phyloP scores from a whole-genome alignment of 1,284 basidiomycete genomes.

The Exobasidium rhododendri region DNA sequence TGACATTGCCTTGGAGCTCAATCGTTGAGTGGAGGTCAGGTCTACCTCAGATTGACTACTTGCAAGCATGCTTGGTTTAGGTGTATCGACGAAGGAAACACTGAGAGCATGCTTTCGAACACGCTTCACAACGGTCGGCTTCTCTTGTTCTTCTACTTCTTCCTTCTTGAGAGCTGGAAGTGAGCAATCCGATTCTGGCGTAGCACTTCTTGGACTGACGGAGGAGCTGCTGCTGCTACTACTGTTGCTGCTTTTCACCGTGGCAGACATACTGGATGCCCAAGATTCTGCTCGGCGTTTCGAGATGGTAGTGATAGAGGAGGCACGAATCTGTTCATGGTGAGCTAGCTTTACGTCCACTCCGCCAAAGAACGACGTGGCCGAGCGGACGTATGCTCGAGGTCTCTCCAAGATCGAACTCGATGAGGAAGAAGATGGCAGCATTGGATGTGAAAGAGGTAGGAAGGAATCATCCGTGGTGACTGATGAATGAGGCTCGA shows the following conservation, averaged over 20 bases:
- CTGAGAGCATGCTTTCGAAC: neutral
- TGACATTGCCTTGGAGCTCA: slow-evolving; percentile 3
- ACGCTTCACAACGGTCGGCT: neutral
- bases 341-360: neutral
- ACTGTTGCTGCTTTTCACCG: neutral
- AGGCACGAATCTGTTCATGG: neutral
- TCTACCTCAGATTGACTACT: neutral
- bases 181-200: neutral
- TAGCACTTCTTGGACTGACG: neutral
- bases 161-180: too few species aligned
- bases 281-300: neutral
- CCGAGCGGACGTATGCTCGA: neutral
- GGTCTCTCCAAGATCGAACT: slow-evolving; percentile 1
- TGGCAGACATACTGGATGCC: neutral
- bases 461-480: neutral
- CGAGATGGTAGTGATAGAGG: neutral
- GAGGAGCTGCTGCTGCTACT: neutral
- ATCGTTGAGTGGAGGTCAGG: neutral
- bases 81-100: neutral
- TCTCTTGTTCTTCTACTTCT: neutral
- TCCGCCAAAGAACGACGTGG: neutral
- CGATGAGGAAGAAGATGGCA: neutral
- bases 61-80: neutral
- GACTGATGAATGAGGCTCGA: neutral
- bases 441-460: neutral